Base-by-base conservation (phyloP, 2,329 filamentous ascomycete genomes). In the Hypoxylon sp. region DNA sequence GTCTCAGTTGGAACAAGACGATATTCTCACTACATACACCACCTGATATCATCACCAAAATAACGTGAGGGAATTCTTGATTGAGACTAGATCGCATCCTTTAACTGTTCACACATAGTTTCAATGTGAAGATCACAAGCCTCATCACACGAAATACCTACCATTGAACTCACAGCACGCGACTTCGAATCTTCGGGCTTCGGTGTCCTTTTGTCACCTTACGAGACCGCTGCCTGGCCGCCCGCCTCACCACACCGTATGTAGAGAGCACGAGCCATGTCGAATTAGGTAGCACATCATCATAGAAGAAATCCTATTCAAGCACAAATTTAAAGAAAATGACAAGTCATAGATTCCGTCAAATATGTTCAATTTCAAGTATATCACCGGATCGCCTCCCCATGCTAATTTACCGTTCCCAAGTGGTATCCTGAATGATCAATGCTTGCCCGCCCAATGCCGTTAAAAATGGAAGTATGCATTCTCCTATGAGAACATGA, bases 401-500 rank as follows among this genome's bases (percentile, higher is more conserved):
- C 69, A 76, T 76, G 75, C 74, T 73, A 57, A 73, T 69, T 69
- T 67, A 65, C 69, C 71, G 58, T 73, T 69, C 71, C 73, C 69
- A 67, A 70, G 68, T 75, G 73, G 70, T 76, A 76, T 76, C 71
- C 68, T 60, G 52, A 71, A 72, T 74, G 67, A 69, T 71, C 65
- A 72, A 73, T 73, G 69, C 72, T 59, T 44, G 60, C 56, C 74
- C 59, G 61, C 69, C 73, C 68, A 69, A 68, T 73, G 73, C 68
- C 68, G 55, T 60, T 29, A 64, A 71, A 65, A 57, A 61, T 58
- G 67, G 65, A 68, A 46, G 10, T 50, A 65, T 60, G 59, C 65
- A 59, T 62, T 59, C 62, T 64, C 64, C 63, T 63, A 29, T 44
- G 57, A 69, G 62, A 55, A 69, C 62, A 63, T 42, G 68, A 44